These are phyloP conservation scores for Hyaloscypha hepaticicola DNA, from an alignment of 495 filamentous ascomycete species.

Conservation along the genomic window DNA sequence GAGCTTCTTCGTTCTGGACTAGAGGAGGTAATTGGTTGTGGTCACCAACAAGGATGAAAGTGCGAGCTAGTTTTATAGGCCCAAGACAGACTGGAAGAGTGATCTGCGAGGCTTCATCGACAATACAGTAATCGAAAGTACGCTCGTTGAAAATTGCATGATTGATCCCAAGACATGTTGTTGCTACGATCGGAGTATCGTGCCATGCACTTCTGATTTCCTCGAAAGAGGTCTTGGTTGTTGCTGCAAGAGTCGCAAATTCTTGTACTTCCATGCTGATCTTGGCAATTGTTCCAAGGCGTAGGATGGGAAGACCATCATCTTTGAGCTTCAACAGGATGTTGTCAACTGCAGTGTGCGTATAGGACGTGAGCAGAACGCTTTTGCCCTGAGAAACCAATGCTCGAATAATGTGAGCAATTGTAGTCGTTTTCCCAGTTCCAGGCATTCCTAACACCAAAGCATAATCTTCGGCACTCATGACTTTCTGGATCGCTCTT, in stretches of 20 bases:
- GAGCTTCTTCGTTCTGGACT: slow-evolving; percentile 87
- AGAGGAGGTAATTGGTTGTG: slow-evolving; percentile 94
- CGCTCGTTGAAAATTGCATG: slow-evolving; percentile 86
- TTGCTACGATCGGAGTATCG: slow-evolving; percentile 83
- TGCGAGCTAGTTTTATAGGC: slow-evolving; percentile 89
- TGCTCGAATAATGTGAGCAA: slow-evolving; percentile 93
- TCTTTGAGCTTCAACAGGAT: slow-evolving; percentile 87
- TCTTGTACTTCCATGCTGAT: slow-evolving; percentile 81
- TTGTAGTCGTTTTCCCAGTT: slow-evolving; percentile 96
- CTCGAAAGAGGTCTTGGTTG: slow-evolving; percentile 70
- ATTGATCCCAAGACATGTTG: slow-evolving; percentile 88
- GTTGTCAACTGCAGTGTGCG: slow-evolving; percentile 96
- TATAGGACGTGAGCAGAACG: slow-evolving; percentile 91
- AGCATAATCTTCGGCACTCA: slow-evolving; percentile 92
- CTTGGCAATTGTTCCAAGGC: slow-evolving; percentile 79
- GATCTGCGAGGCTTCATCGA: slow-evolving; percentile 97
- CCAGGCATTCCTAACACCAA: slow-evolving; percentile 96
- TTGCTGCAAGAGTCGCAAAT: slow-evolving; percentile 75
- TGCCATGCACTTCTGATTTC: slow-evolving; percentile 82
- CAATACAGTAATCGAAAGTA: slow-evolving; percentile 95
- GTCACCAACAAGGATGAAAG: slow-evolving; percentile 92
- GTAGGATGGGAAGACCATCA: slow-evolving; percentile 76
- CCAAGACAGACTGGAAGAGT: slow-evolving; percentile 92
- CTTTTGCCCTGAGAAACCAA: slow-evolving; percentile 87
- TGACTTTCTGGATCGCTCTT: slow-evolving; percentile 84